Evolutionary conservation across 768 basidiomycete species (phyloP).

Genomic region (Tremella yokohamensis): DNA sequence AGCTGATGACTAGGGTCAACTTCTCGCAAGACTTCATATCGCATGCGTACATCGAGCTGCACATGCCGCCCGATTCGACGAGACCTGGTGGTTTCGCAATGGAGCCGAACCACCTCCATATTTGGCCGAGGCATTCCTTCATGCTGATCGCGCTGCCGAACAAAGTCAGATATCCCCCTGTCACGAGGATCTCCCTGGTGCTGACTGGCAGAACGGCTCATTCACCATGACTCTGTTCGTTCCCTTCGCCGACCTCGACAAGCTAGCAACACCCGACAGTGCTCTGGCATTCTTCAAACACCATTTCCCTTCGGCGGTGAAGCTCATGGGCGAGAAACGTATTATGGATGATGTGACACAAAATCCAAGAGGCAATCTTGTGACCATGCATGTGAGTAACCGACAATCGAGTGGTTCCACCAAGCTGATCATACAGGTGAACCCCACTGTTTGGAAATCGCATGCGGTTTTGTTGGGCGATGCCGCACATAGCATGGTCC

Average conservation of each 20-base stretch:
- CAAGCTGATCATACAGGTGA: constrained; percentile 18
- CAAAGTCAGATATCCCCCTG: constrained; percentile 63
- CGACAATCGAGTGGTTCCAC: neutral
- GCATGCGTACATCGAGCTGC: constrained; percentile 93
- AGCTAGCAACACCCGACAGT: constrained; percentile 60
- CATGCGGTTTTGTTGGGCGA: constrained; percentile 76
- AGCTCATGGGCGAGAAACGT: constrained; percentile 73
- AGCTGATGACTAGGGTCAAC: constrained; percentile 66
- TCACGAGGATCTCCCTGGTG: neutral
- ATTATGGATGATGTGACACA: constrained; percentile 71
- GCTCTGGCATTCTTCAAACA: constrained; percentile 69
- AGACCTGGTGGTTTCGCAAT: constrained; percentile 69
- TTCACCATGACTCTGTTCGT: constrained; percentile 97
- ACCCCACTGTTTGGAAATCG: constrained; percentile 27
- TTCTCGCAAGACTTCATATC: constrained; percentile 92
- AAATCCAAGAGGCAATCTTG: constrained; percentile 84
- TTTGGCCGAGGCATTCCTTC: constrained; percentile 98
- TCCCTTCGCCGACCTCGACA: constrained; percentile 66
- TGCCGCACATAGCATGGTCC: constrained; percentile 97
- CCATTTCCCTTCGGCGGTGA: constrained; percentile 84
- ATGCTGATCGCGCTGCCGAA: constrained; percentile 99
- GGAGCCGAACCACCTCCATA: constrained; percentile 94
- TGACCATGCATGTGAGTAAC: constrained; percentile 77
- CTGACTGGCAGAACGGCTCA: constrained; percentile 70
- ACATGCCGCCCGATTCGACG: constrained; percentile 70